phyloP scores from a whole-genome alignment of 192 early-diverging fungal species.

The Backusella parvicylindrica region DNA sequence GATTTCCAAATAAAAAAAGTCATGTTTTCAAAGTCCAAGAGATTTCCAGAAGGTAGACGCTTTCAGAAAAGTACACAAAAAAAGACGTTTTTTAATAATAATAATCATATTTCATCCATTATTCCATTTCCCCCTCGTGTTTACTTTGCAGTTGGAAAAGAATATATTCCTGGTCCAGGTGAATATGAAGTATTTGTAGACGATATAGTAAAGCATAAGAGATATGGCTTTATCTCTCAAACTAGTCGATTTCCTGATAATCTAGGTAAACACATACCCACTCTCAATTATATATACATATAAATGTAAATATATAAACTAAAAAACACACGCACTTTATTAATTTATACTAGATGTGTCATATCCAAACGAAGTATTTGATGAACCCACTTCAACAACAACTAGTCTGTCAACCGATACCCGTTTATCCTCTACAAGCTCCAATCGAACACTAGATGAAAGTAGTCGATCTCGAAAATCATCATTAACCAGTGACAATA shows the following conservation, averaged over 20 bases:
- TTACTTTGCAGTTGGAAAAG: constrained; percentile 14
- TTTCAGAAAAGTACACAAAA: background rate
- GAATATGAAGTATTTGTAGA: constrained; percentile 20
- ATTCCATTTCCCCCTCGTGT: background rate
- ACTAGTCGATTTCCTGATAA: constrained; percentile 10
- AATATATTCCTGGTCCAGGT: constrained; percentile 26
- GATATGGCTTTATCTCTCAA: constrained; percentile 8
- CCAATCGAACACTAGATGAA: constrained; percentile 4
- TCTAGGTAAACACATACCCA: background rate
- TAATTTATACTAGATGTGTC: background rate
- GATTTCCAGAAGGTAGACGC: constrained; percentile 20
- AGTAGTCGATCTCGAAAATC: background rate
- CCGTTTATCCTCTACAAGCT: background rate
- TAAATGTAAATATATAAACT: background rate
- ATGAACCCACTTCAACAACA: background rate
- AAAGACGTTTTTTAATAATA: background rate
- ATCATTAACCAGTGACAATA: background rate
- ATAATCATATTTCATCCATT: background rate
- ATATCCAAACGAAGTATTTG: background rate
- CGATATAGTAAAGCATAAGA: background rate
- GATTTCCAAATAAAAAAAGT: background rate
- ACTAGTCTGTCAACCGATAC: constrained; percentile 13
- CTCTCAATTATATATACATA: background rate
- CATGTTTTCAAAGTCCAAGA: constrained; percentile 25
- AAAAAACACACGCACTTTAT: too few species aligned